Conservation (phyloP, 2,329 filamentous ascomycete species). For the Exserohilum turcica region DNA sequence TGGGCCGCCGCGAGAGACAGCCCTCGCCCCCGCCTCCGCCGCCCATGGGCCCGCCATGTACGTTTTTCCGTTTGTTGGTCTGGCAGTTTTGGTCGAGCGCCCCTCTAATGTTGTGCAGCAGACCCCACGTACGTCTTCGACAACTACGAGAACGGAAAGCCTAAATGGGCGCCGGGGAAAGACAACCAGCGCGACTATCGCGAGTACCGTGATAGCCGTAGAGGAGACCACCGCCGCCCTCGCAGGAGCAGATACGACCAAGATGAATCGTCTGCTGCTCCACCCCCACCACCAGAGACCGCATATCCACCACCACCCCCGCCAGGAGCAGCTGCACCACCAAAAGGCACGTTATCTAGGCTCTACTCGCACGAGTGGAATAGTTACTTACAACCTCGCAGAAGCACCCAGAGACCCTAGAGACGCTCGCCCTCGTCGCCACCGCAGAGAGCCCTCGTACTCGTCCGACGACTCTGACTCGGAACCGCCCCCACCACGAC, state of each 20-base stretch:
- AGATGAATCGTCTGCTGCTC: constrained; percentile 24
- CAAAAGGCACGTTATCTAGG: constrained; percentile 6
- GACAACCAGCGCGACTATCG: constrained; percentile 30
- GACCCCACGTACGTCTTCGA: constrained; percentile 35
- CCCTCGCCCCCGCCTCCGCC: constrained; percentile 26
- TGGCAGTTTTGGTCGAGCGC: neutral
- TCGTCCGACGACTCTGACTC: constrained; percentile 27
- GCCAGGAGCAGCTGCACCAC: constrained; percentile 9
- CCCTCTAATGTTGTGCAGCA: constrained; percentile 13
- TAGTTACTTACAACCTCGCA: neutral
- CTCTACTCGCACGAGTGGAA: neutral
- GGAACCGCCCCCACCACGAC: constrained; percentile 29
- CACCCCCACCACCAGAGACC: neutral
- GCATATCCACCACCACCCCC: constrained; percentile 13
- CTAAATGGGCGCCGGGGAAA: constrained; percentile 30
- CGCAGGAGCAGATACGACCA: constrained; percentile 20
- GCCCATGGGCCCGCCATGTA: constrained; percentile 20
- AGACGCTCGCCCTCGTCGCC: constrained; percentile 18
- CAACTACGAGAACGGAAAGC: constrained; percentile 36
- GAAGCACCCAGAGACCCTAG: constrained; percentile 8
- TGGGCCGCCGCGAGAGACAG: constrained; percentile 29
- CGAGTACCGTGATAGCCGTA: constrained; percentile 29
- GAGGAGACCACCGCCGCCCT: constrained; percentile 25
- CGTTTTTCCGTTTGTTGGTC: neutral
- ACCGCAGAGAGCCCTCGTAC: constrained; percentile 24